phyloP scores from a whole-genome alignment of 805 yeast species.

The Teunomyces pallodes region DNA sequence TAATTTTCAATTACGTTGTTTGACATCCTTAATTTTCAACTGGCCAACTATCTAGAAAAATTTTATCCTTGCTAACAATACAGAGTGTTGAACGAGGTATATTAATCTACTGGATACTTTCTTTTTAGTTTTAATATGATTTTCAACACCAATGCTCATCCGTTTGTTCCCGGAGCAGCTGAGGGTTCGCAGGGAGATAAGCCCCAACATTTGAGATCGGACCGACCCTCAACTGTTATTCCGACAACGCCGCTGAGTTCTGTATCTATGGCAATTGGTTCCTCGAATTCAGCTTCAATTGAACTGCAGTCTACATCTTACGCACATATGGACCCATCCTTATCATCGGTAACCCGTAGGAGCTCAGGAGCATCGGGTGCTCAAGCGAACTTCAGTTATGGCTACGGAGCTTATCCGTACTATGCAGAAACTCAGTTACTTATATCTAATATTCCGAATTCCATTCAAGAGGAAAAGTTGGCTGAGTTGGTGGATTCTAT shows the following conservation, averaged over 20 bases:
- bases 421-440: background rate
- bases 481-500: slow-evolving; percentile 15
- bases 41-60: background rate
- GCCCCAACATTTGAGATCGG: background rate
- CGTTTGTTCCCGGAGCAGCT: slow-evolving; percentile 3
- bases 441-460: slow-evolving; percentile 11
- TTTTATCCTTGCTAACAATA: background rate
- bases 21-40: slow-evolving; percentile 2
- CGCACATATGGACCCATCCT: background rate
- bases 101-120: background rate
- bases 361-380: background rate
- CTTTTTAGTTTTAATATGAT: background rate
- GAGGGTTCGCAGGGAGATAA: background rate
- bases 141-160: slow-evolving; percentile 3
- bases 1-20: background rate
- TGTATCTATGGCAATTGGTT: background rate
- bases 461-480: slow-evolving; percentile 11
- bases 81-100: background rate
- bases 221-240: background rate
- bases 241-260: background rate
- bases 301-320: background rate
- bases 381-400: background rate
- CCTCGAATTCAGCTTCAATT: background rate
- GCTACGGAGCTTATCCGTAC: background rate
- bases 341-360: background rate